A percentile compares a stretch with the other conserved stretches of the same genome.
phyloP scores from a whole-genome alignment of 208 protist genomes.

The Trypanosoma lewisi region DNA sequence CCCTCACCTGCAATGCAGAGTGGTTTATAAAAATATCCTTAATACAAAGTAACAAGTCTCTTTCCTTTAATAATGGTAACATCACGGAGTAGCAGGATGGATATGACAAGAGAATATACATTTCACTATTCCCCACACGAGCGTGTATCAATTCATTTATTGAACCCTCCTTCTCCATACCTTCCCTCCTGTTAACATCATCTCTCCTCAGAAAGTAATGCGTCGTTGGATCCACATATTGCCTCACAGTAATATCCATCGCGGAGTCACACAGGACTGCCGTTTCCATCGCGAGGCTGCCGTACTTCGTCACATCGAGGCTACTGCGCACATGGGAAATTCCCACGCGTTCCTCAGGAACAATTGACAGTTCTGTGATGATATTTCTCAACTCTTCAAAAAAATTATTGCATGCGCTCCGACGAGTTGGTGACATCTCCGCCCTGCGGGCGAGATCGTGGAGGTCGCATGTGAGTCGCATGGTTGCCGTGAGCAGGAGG shows the following conservation, averaged over 20 bases:
- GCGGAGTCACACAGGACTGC: slow-evolving; percentile 14
- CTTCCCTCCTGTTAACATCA: background rate
- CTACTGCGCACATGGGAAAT: background rate
- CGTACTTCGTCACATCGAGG: slow-evolving; percentile 4
- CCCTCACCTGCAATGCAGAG: background rate
- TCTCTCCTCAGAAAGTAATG: slow-evolving; percentile 15
- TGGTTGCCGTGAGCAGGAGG: slow-evolving; percentile 13
- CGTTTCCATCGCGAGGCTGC: slow-evolving; percentile 9
- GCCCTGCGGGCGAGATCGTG: background rate
- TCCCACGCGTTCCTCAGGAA: background rate
- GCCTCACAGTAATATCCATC: slow-evolving; percentile 16
- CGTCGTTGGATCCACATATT: background rate
- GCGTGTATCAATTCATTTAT: slow-evolving; percentile 10
- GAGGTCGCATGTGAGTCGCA: slow-evolving; percentile 17
- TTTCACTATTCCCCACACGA: slow-evolving; percentile 5
- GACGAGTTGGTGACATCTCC: background rate
- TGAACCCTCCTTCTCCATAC: background rate
- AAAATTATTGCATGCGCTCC: background rate
- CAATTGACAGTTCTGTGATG: slow-evolving; percentile 3
- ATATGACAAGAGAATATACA: slow-evolving; percentile 4
- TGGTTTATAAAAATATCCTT: background rate
- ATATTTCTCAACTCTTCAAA: background rate
- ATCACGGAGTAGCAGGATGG: background rate
- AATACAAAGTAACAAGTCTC: background rate
- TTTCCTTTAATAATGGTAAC: background rate